Base-by-base conservation (phyloP, 1,284 basidiomycete species). In the Marasmius sp. region DNA sequence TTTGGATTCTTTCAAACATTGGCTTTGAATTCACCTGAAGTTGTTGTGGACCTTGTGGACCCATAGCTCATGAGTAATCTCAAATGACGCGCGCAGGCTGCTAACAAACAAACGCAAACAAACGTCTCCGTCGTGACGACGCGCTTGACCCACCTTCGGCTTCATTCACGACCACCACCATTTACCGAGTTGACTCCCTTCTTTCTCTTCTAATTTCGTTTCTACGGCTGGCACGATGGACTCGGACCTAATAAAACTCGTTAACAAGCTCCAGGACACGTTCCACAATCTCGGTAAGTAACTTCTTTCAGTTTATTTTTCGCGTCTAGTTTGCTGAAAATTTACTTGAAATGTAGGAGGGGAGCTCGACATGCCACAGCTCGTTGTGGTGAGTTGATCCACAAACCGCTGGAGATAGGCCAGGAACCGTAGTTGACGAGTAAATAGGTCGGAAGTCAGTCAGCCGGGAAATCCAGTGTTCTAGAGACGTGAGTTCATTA, bases 181-280 rank as follows among this genome's bases (percentile, higher is more conserved):
- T 64, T 59, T 65, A 64, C 62, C 55, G 36, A 56, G 48, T 67
- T 59, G 27, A 27, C 48, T 55, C 61, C 52, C 39, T 56, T 49
- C 64, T 58, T 55, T 61, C 74, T 33, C 48, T 48, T 38, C 47
- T 27, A 27, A 27, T 27, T 27, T 27, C 27, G 27, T 34, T 34
- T 47, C 27, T 48, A 14, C 38, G 36, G n/a, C 52, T 7, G 38
- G 20, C 74, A 83, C 68, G 66, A 94, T 96, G 94, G 94, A 97
- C 77, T 86, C 90, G 58, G 95, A 98, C 76, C 87, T 98, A 68
- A 99, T 98, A 70, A 89, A 91, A 69, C 86, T 98, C 27, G 97
- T 98, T 58, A 98, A 98, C 81, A 92, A 91, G 79, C 89, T 99
- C 53, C 97, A 98, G 78, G 91, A 93, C 69, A 93, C 91, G 59